Conservation (phyloP, 257 asterid species). For the Scutellaria barbata region DNA sequence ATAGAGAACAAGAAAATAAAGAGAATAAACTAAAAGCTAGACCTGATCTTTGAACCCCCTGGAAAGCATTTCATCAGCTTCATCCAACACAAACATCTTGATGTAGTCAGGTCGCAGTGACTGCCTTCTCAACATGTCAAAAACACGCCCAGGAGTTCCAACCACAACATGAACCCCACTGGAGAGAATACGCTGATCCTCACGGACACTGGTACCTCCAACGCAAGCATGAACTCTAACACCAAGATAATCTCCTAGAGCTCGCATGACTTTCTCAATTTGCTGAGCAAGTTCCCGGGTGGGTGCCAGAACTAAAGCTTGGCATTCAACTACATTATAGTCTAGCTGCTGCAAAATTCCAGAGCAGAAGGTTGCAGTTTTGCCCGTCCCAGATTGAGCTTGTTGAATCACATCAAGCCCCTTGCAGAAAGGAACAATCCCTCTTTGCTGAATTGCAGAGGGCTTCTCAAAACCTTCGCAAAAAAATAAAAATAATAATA, state of each 20-base stretch:
- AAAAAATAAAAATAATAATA: conserved; percentile 14
- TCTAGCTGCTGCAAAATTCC: conserved; percentile 64
- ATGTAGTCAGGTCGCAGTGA: conserved; percentile 61
- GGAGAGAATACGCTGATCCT: conserved; percentile 61
- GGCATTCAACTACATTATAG: conserved; percentile 53
- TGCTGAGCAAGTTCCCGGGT: conserved; percentile 70
- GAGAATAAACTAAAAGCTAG: neutral
- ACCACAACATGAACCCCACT: conserved; percentile 68
- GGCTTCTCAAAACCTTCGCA: conserved; percentile 65
- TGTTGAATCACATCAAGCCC: conserved; percentile 65
- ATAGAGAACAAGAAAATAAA: neutral
- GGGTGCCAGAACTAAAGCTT: conserved; percentile 65
- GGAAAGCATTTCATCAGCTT: conserved; percentile 68
- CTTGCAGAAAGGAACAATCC: conserved; percentile 65
- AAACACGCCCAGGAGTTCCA: conserved; percentile 68
- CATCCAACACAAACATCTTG: conserved; percentile 68
- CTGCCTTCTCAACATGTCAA: conserved; percentile 63
- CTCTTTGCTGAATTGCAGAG: conserved; percentile 67
- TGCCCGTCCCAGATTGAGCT: conserved; percentile 70
- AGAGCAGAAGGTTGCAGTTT: conserved; percentile 71
- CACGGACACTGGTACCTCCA: conserved; percentile 69
- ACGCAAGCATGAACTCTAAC: conserved; percentile 69
- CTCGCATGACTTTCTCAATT: conserved; percentile 69
- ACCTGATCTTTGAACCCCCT: conserved; percentile 72
- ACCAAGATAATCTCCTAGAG: conserved; percentile 63